Evolutionary conservation across 2,329 filamentous ascomycete species (phyloP), one percentile per base, ranked within the genome.

Genomic region (Biscogniauxia sp.): DNA sequence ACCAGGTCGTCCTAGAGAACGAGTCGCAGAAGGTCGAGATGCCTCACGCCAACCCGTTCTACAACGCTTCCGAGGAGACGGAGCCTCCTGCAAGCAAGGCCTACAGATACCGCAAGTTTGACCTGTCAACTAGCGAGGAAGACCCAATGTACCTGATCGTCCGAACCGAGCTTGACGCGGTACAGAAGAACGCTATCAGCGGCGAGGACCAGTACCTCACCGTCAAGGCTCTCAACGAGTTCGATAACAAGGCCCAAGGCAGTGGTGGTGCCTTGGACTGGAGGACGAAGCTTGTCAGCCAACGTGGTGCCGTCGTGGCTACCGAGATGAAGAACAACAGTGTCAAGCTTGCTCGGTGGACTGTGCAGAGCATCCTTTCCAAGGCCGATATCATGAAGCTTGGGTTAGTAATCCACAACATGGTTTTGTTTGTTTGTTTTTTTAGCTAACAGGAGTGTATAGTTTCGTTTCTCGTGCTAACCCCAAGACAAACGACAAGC

Each of bases 321-420:
- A 99, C 95, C 13, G 95, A 99, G 83, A 99, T 99, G 95, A 99
- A 99, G 91, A 99, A 99, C 87, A 99, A 99, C 86, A 93, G 88
- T 74, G 96, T 92, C 90, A 99, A 99, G 84, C 88, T 99, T 65
- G 95, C 95, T 61, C 85, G 95, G 76, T 99, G 95, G 95, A 97
- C 95, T 32, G 92, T 94, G 51, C 95, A 99, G 83, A 92, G 90
- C 74, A 97, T 99, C 73, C 87, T 99, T 61, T 93, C 94, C 76
- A 93, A 93, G 80, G 93, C 95, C n/a, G 95, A 99, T 75, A 84
- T 93, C 68, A 97, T 99, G 93, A 99, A 98, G 84, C 88, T 99
- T 76, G 95, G 92, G 90, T 93, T 82, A 67, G 88, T 83, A 63
- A 65, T 20, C 50, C 57, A 28, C 28, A 23, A 23, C 23, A n/a